phyloP scores from a whole-genome alignment of 2,329 filamentous ascomycete genomes.

The Rhinocladiella similis region DNA sequence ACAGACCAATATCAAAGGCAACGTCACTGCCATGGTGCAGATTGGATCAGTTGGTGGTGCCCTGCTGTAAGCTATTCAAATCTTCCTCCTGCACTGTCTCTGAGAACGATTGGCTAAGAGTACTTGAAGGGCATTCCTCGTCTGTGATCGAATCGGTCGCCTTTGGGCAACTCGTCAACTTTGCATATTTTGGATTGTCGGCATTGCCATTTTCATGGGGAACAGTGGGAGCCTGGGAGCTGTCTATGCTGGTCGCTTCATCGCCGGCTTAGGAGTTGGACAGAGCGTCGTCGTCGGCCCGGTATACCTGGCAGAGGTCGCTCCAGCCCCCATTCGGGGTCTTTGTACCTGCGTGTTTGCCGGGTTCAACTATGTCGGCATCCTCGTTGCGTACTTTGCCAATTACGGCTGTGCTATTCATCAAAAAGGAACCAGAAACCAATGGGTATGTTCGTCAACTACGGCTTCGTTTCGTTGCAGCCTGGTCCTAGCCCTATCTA shows the following conservation, averaged over 20 bases:
- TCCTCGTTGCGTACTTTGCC: constrained; percentile 70
- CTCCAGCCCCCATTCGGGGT: constrained; percentile 67
- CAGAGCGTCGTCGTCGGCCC: constrained; percentile 53
- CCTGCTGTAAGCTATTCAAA: constrained; percentile 15
- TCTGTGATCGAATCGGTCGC: constrained; percentile 33
- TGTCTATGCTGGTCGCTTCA: constrained; percentile 46
- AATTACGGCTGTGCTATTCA: constrained; percentile 53
- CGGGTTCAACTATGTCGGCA: constrained; percentile 72
- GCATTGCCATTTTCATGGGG: constrained; percentile 36
- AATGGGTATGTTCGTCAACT: neutral
- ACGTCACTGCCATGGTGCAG: constrained; percentile 43
- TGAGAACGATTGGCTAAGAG: neutral
- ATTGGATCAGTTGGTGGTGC: constrained; percentile 41
- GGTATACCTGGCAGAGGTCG: constrained; percentile 71
- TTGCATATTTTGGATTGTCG: constrained; percentile 29
- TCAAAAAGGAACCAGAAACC: constrained; percentile 37
- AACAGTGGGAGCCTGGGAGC: constrained; percentile 38
- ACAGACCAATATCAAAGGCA: constrained; percentile 36
- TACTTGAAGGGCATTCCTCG: constrained; percentile 27
- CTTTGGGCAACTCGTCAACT: constrained; percentile 28
- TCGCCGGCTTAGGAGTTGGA: constrained; percentile 42
- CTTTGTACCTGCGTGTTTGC: constrained; percentile 72
- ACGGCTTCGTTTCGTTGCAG: no score
- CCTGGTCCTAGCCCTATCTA: no score
- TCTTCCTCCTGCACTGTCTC: no score